Conservation (phyloP, 1,284 basidiomycete genomes). For the Cutaneotrichosporon sp. region DNA sequence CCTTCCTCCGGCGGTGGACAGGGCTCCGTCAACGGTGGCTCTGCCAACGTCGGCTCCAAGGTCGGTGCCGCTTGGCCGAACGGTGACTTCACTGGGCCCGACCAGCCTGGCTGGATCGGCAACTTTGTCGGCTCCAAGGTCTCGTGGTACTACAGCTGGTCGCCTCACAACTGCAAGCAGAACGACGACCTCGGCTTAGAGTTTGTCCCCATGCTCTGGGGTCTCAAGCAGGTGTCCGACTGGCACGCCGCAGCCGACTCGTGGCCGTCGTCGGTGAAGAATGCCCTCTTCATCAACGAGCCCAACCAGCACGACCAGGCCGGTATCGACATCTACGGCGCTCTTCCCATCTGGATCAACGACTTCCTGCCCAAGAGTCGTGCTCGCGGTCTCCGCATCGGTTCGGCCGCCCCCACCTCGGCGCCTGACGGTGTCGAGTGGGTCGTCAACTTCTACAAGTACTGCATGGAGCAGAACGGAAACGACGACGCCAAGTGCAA, state of each 20-base stretch:
- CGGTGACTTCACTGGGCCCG: slow-evolving; percentile 34
- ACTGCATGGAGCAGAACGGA: slow-evolving; percentile 51
- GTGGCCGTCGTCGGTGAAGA: slow-evolving; percentile 59
- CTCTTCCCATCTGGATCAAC: slow-evolving; percentile 60
- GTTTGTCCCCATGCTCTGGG: slow-evolving; percentile 71
- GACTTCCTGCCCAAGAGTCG: slow-evolving; percentile 59
- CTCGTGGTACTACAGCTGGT: slow-evolving; percentile 17
- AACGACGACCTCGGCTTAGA: slow-evolving; percentile 55
- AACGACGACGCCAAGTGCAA: slow-evolving; percentile 32
- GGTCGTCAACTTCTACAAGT: slow-evolving; percentile 63
- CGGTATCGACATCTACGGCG: slow-evolving; percentile 37
- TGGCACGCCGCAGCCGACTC: slow-evolving; percentile 36
- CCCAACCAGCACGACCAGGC: slow-evolving; percentile 66
- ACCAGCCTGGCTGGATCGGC: slow-evolving; percentile 54
- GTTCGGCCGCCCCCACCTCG: slow-evolving; percentile 55
- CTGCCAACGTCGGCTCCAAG: slow-evolving; percentile 55
- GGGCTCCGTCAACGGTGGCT: slow-evolving; percentile 9
- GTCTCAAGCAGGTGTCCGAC: slow-evolving; percentile 53
- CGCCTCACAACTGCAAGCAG: slow-evolving; percentile 23
- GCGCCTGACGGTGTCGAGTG: slow-evolving; percentile 50
- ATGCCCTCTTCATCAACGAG: slow-evolving; percentile 66
- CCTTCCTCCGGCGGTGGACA: not conserved
- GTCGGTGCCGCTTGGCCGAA: slow-evolving; percentile 67
- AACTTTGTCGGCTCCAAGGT: slow-evolving; percentile 22
- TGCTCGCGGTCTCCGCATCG: slow-evolving; percentile 18